Evolutionary conservation across 2,329 filamentous ascomycete species (phyloP).

Genomic region (Stylonectria norvegica): DNA sequence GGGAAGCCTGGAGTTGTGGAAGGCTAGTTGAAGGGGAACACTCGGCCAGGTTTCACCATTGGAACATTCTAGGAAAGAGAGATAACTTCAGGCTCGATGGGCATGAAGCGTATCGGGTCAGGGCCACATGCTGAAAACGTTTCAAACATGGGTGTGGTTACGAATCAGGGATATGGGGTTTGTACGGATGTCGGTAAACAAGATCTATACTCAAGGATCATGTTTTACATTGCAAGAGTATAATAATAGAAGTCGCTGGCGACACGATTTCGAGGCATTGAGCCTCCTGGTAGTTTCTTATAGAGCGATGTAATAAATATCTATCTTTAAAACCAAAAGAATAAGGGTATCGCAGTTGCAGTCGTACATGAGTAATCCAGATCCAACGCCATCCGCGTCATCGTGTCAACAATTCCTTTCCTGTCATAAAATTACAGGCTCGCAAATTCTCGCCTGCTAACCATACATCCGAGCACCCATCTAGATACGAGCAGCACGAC

Average conservation of each 20-base stretch:
- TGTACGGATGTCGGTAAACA: not conserved
- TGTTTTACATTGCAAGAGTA: not conserved
- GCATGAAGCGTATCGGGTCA: too few relatives aligned
- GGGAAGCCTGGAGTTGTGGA: too few relatives aligned
- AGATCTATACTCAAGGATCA: not conserved
- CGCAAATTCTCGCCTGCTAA: too few relatives aligned
- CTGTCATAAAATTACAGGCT: too few relatives aligned
- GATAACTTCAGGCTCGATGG: too few relatives aligned
- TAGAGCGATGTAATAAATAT: constrained; percentile 13
- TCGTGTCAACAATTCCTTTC: too few relatives aligned
- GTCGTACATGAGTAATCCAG: constrained; percentile 18
- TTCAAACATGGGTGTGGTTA: not conserved
- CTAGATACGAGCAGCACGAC: constrained; percentile 26
- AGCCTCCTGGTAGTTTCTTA: constrained; percentile 8
- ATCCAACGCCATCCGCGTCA: too few relatives aligned
- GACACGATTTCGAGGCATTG: constrained; percentile 1
- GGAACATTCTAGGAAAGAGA: too few relatives aligned
- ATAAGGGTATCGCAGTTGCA: constrained; percentile 20
- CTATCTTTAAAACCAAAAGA: constrained; percentile 13
- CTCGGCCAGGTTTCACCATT: too few relatives aligned
- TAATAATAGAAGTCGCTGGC: constrained; percentile 8
- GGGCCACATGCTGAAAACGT: too few relatives aligned
- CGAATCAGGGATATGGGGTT: not conserved
- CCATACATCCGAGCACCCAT: not conserved
- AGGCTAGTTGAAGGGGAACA: too few relatives aligned